Evolutionary conservation across 108 stramenopile species (phyloP).

Genomic region (Discostella stelligeroides): DNA sequence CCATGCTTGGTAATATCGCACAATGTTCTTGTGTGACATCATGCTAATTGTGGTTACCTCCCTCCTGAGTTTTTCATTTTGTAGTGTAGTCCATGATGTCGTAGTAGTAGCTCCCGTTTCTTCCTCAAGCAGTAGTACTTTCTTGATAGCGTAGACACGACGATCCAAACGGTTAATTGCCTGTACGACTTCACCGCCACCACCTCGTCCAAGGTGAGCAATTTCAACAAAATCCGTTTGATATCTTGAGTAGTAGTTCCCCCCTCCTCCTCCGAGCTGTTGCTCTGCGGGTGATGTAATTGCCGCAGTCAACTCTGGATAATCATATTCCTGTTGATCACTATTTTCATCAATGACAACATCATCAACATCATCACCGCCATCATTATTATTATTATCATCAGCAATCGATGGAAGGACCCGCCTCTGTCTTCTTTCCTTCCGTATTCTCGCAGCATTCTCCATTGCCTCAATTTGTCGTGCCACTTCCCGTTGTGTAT

Average conservation of each 20-base stretch:
- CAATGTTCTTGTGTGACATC: slow-evolving; percentile 84
- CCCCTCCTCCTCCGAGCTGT: neutral
- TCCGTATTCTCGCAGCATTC: slow-evolving; percentile 34
- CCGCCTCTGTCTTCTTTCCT: slow-evolving; percentile 12
- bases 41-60: slow-evolving; percentile 87
- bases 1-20: slow-evolving; percentile 84
- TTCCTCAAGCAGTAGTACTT: slow-evolving; percentile 68
- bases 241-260: slow-evolving; percentile 55
- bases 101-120: neutral
- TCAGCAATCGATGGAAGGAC: slow-evolving; percentile 20
- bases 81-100: slow-evolving; percentile 38
- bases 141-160: slow-evolving; percentile 80
- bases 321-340: slow-evolving; percentile 20
- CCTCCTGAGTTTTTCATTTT: slow-evolving; percentile 77
- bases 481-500: slow-evolving; percentile 52
- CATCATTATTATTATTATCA: slow-evolving; percentile 19
- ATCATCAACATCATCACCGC: slow-evolving; percentile 29
- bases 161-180: slow-evolving; percentile 82
- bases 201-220: slow-evolving; percentile 75
- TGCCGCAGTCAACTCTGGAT: neutral
- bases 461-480: slow-evolving; percentile 55
- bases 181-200: slow-evolving; percentile 85
- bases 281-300: neutral
- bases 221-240: slow-evolving; percentile 83
- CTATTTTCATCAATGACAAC: slow-evolving; percentile 42